A percentile compares a stretch with the other conserved stretches of the same genome.
phyloP scores from a whole-genome alignment of 805 yeast species.

The Saccharomycopsis malanga region DNA sequence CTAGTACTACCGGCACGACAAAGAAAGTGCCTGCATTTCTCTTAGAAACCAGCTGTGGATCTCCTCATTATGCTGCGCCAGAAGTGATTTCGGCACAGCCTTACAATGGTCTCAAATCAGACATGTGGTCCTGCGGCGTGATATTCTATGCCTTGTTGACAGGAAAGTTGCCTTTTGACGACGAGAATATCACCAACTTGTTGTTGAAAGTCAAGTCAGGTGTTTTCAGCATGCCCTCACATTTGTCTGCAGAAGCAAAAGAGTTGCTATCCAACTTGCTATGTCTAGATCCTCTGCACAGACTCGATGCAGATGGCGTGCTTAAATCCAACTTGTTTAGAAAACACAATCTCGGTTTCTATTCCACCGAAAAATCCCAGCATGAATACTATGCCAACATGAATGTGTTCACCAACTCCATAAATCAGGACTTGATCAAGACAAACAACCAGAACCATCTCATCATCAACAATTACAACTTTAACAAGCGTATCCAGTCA shows the following conservation, averaged over 20 bases:
- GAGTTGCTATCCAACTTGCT: slow-evolving; percentile 61
- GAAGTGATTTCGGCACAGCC: slow-evolving; percentile 74
- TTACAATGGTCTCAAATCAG: slow-evolving; percentile 80
- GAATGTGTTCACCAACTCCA: slow-evolving; percentile 21
- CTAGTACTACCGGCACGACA: slow-evolving; percentile 57
- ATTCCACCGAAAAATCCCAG: slow-evolving; percentile 11
- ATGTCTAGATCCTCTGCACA: slow-evolving; percentile 59
- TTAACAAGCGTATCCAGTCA: slow-evolving; percentile 11
- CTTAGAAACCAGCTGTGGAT: slow-evolving; percentile 77
- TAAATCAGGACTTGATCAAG: slow-evolving; percentile 19
- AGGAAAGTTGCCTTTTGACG: slow-evolving; percentile 80
- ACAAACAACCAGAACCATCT: slow-evolving; percentile 16
- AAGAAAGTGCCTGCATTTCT: slow-evolving; percentile 76
- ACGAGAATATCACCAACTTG: slow-evolving; percentile 66
- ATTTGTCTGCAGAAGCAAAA: slow-evolving; percentile 56
- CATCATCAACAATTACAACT: slow-evolving; percentile 20
- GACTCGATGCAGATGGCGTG: slow-evolving; percentile 64
- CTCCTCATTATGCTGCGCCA: slow-evolving; percentile 86
- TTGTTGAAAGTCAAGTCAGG: slow-evolving; percentile 74
- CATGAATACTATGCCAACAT: slow-evolving; percentile 16
- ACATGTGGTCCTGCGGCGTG: slow-evolving; percentile 86
- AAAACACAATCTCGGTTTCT: slow-evolving; percentile 18
- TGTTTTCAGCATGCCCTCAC: slow-evolving; percentile 61
- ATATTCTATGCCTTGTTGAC: slow-evolving; percentile 71
- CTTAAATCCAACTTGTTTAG: slow-evolving; percentile 28